phyloP scores from a whole-genome alignment of 352 stramenopile species.

The Ochromonadaceae sp. region DNA sequence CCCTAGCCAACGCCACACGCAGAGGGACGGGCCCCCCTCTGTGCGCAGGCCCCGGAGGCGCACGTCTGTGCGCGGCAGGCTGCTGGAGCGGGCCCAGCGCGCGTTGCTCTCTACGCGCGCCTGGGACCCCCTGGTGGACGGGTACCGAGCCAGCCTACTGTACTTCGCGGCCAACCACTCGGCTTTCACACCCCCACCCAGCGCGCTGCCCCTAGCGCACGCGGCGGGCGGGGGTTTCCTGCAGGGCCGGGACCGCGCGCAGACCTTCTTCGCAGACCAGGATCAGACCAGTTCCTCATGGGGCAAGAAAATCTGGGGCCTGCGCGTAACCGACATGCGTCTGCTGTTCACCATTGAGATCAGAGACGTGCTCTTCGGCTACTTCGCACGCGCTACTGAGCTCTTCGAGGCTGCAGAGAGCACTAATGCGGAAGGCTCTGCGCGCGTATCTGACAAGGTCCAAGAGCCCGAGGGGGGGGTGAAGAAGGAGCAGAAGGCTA shows the following conservation, averaged over 20 bases:
- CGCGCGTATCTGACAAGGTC: no score
- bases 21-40: background rate
- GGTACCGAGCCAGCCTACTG: background rate
- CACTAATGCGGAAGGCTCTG: no score
- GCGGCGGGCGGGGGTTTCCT: background rate
- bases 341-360: slow-evolving; percentile 2
- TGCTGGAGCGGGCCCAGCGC: no score
- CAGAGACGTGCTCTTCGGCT: background rate
- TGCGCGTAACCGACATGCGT: background rate
- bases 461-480: no score
- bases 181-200: background rate
- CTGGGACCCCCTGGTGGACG: background rate
- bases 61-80: no score
- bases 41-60: no score
- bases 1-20: no score
- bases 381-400: background rate
- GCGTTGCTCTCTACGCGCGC: background rate
- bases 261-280: background rate
- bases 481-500: no score
- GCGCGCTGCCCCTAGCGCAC: background rate
- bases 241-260: background rate
- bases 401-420: no score
- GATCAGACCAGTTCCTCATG: background rate
- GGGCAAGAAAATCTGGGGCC: slow-evolving; percentile 10
- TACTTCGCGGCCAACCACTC: background rate